Percentiles rank a stretch among this genome's conserved stretches.
phyloP scores from a whole-genome alignment of 108 stramenopile genomes.

The Hondaea fermentalgiana region DNA sequence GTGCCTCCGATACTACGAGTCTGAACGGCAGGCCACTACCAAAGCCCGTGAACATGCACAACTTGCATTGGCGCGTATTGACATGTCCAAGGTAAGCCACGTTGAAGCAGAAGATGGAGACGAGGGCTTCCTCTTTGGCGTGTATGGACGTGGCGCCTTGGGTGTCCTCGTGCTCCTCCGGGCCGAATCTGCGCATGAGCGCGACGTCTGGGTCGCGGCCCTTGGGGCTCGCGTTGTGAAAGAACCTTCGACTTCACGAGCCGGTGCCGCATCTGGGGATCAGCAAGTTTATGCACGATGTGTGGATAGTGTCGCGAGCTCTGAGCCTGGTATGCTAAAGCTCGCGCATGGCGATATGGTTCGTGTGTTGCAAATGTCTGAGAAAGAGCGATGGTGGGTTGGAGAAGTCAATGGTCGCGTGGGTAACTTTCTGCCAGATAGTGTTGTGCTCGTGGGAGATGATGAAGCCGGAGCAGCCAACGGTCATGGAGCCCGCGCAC shows the following conservation, averaged over 20 bases:
- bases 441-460: neutral
- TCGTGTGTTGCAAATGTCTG: neutral
- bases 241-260: neutral
- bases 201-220: neutral
- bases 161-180: neutral
- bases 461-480: neutral
- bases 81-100: neutral
- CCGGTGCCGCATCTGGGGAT: neutral
- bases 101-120: neutral
- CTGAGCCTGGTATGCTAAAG: neutral
- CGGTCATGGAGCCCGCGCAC: neutral
- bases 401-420: neutral
- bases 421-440: neutral
- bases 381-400: neutral
- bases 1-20: neutral
- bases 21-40: neutral
- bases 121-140: neutral
- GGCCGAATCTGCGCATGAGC: neutral
- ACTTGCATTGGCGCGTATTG: neutral
- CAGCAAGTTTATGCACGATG: neutral
- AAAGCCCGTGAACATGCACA: neutral
- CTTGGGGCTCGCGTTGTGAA: neutral
- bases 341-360: neutral
- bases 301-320: neutral
- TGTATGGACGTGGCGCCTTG: neutral